These are phyloP conservation scores for Halteria grandinella DNA, from an alignment of 73 alveolate species.

Conservation along the genomic window DNA sequence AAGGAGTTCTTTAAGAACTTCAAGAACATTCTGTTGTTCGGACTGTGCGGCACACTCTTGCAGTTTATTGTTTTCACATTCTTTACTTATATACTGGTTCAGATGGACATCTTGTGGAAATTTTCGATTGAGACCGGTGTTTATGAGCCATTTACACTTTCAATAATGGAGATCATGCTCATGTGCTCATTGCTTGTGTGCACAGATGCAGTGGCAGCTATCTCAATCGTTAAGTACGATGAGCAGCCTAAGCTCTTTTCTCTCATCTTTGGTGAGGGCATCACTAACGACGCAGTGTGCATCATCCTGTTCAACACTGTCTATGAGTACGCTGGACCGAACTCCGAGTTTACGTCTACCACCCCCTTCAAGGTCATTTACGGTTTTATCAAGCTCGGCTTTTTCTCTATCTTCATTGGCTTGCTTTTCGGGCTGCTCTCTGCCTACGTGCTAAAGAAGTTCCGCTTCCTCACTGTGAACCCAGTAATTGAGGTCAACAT, in stretches of 20 bases:
- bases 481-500: slow-evolving; percentile 82
- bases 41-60: slow-evolving; percentile 94
- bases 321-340: slow-evolving; percentile 62
- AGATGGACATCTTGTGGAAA: slow-evolving; percentile 55
- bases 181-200: slow-evolving; percentile 91
- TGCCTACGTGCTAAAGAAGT: slow-evolving; percentile 70
- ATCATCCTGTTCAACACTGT: slow-evolving; percentile 88
- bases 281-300: slow-evolving; percentile 96
- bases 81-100: slow-evolving; percentile 73
- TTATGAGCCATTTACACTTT: slow-evolving; percentile 52
- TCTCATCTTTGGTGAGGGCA: slow-evolving; percentile 95
- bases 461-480: slow-evolving; percentile 70
- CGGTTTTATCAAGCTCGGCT: slow-evolving; percentile 67
- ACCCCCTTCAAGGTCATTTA: slow-evolving; percentile 64
- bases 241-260: slow-evolving; percentile 90
- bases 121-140: slow-evolving; percentile 13
- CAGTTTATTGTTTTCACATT: slow-evolving; percentile 86
- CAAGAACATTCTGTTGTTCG: slow-evolving; percentile 88
- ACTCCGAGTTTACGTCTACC: slow-evolving; percentile 51
- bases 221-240: slow-evolving; percentile 85
- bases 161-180: slow-evolving; percentile 70
- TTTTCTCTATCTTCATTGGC: slow-evolving; percentile 78
- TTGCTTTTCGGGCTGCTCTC: slow-evolving; percentile 73
- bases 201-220: slow-evolving; percentile 94
- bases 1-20: slow-evolving; percentile 93